Conservation (phyloP, 2,329 filamentous ascomycete genomes). For the Pseudopyricularia javanii region DNA sequence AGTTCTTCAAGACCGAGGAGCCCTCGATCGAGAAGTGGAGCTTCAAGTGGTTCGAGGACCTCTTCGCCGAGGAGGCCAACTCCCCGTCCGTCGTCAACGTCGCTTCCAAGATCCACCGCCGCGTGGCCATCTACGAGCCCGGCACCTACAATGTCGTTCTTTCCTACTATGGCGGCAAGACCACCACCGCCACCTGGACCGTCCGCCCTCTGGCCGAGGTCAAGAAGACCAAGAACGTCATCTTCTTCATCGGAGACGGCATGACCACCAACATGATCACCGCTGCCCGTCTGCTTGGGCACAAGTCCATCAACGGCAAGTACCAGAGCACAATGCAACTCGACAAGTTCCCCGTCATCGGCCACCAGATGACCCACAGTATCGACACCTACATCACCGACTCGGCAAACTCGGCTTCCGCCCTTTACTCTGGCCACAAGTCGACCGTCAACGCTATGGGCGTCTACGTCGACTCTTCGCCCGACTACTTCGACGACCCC, state of each 20-base stretch:
- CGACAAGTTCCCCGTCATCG: constrained; percentile 75
- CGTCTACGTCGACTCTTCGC: constrained; percentile 67
- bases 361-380: constrained; percentile 83
- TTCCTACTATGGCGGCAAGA: constrained; percentile 60
- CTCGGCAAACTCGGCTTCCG: constrained; percentile 73
- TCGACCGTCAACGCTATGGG: constrained; percentile 71
- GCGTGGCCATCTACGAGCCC: constrained; percentile 64
- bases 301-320: constrained; percentile 75
- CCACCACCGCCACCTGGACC: constrained; percentile 59
- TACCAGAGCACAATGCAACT: constrained; percentile 66
- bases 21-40: constrained; percentile 69
- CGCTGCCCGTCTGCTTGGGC: constrained; percentile 67
- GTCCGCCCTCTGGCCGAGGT: constrained; percentile 58
- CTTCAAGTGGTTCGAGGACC: constrained; percentile 76
- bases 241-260: constrained; percentile 69
- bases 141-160: constrained; percentile 69
- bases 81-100: constrained; percentile 67
- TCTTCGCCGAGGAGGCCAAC: constrained; percentile 62
- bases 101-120: constrained; percentile 65
- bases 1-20: constrained; percentile 52
- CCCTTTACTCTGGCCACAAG: constrained; percentile 75
- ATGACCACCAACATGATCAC: constrained; percentile 71
- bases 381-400: constrained; percentile 80
- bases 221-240: constrained; percentile 73
- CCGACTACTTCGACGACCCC: constrained; percentile 65